Base-by-base conservation (phyloP, 1,284 basidiomycete species). In the Leccinum griseonigrum region DNA sequence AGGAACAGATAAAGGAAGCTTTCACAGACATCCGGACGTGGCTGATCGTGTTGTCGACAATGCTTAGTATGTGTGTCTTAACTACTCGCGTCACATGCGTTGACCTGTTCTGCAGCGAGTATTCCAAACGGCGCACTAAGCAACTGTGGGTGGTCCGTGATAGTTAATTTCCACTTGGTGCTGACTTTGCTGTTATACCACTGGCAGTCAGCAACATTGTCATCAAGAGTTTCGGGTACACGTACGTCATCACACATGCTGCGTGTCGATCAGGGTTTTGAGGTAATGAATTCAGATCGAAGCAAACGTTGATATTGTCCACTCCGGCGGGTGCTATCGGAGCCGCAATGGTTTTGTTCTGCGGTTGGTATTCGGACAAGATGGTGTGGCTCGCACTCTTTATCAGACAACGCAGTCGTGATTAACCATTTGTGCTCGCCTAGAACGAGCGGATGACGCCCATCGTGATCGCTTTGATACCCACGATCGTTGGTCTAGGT, bases 171-270 rank as follows among this genome's bases (percentile, higher is more conserved):
- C 40, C 13, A 57, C 10, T 13, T 22, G 10, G 31, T 54, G 1
- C 26, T 59, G 36, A 69, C n/a, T 31, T 4, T 54, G 31, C 46
- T 54, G 4, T 38, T 46, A 34, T 13, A 28, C 18, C 58, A 22
- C 22, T 22, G 22, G 22, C 22, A 86, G 86, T 85, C 71, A 82
- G 84, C 67, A 86, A 85, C 66, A 73, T 85, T n/a, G 82, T 85
- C 62, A 82, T 87, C 72, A 82, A 83, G 72, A 79, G 76, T 63
- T 87, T 89, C 66, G 87, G 87, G n/a, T 89, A 87, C 64, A 85
- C 83, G 81, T 85, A 71, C 14, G 81, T 75, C 40, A 14, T 46
- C 16, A 8, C 38, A 48, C 11, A 29, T 31, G 22, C 54, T 48
- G 22, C 13, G 7, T 34, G 55, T 32, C n/a, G 26, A 46, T 52